phyloP scores from a whole-genome alignment of 495 filamentous ascomycete genomes.

The Sordaria brevicollis region DNA sequence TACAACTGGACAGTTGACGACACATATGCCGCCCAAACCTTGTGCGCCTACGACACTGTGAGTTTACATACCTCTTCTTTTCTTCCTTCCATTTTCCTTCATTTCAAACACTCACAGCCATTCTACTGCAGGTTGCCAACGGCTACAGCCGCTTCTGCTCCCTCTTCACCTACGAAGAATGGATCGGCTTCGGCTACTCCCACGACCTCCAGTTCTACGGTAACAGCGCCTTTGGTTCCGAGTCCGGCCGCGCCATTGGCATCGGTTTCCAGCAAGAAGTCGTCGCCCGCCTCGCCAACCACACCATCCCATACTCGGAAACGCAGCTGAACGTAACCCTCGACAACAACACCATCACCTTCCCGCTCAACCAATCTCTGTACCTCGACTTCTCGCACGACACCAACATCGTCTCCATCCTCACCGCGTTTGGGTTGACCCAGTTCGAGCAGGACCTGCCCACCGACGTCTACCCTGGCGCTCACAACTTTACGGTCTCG shows the following conservation, averaged over 20 bases:
- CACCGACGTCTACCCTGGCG: constrained; percentile 27
- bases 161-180: constrained; percentile 62
- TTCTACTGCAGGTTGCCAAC: constrained; percentile 29
- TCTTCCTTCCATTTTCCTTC: constrained; percentile 29
- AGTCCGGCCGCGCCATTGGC: constrained; percentile 50
- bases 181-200: constrained; percentile 62
- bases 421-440: constrained; percentile 63
- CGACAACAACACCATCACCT: constrained; percentile 51
- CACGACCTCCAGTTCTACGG: constrained; percentile 53
- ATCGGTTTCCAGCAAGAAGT: constrained; percentile 56
- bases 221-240: constrained; percentile 46
- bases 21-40: constrained; percentile 48
- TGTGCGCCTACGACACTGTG: constrained; percentile 69
- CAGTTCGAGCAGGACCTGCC: constrained; percentile 47
- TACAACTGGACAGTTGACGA: constrained; percentile 43
- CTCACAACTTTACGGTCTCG: constrained; percentile 43
- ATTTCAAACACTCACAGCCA: constrained; percentile 12
- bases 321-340: constrained; percentile 59
- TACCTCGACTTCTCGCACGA: constrained; percentile 86
- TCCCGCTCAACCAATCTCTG: constrained; percentile 54
- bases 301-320: constrained; percentile 39
- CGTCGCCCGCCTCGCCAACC: constrained; percentile 45
- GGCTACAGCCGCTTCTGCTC: constrained; percentile 62
- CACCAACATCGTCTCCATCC: constrained; percentile 64
- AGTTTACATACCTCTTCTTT: constrained; percentile 18